Evolutionary conservation across 2,329 filamentous ascomycete species (phyloP).

Genomic region (Penicillium concentricum): DNA sequence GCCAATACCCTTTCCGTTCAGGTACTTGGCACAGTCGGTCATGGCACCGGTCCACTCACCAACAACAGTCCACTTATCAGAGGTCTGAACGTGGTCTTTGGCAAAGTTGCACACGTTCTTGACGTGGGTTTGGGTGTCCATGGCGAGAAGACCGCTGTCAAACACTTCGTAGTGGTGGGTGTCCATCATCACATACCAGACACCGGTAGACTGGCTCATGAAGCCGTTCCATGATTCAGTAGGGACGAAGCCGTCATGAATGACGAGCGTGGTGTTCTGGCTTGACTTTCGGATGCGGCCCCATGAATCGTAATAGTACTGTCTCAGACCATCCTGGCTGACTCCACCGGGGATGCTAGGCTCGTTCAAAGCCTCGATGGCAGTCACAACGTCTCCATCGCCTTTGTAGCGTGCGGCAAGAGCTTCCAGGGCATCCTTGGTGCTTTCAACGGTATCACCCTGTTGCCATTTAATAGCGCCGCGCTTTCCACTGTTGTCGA

Average conservation of each 20-base stretch:
- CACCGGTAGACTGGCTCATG: constrained; percentile 48
- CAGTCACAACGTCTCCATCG: constrained; percentile 58
- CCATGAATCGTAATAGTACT: constrained; percentile 58
- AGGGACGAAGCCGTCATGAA: constrained; percentile 50
- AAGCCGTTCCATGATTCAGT: constrained; percentile 62
- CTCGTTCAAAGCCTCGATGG: constrained; percentile 49
- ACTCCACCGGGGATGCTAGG: constrained; percentile 42
- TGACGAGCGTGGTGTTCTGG: constrained; percentile 51
- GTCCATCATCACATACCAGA: constrained; percentile 59
- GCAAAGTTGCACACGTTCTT: constrained; percentile 57
- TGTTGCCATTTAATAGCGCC: constrained; percentile 42
- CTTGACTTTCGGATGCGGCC: constrained; percentile 46
- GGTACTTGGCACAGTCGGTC: constrained; percentile 57
- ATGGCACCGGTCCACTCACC: constrained; percentile 69
- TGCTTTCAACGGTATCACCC: constrained; percentile 35
- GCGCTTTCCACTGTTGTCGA: constrained; percentile 62
- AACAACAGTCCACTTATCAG: constrained; percentile 66
- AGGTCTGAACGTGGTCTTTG: constrained; percentile 46
- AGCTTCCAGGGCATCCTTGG: constrained; percentile 55
- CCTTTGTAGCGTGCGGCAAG: constrained; percentile 60
- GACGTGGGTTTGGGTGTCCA: constrained; percentile 55
- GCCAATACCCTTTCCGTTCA: constrained; percentile 59
- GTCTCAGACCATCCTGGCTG: constrained; percentile 46
- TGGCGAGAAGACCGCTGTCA: constrained; percentile 27
- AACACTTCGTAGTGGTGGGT: constrained; percentile 59